Evolutionary conservation across 78 protist species (phyloP).

Genomic region (Tieghemostelium lacteum): DNA sequence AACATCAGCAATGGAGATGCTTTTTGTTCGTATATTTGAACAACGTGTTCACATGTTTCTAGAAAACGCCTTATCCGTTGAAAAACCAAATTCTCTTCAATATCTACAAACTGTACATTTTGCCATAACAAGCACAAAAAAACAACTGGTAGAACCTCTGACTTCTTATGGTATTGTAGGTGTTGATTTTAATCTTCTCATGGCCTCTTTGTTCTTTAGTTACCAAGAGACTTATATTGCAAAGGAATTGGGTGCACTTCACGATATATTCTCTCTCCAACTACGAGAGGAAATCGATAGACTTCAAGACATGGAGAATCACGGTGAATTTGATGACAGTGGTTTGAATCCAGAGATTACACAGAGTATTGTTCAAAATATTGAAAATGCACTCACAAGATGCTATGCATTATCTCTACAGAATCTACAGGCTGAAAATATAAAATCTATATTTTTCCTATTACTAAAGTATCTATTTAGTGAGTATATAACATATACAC

Average conservation of each 20-base stretch:
- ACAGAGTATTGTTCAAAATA: constrained; percentile 53
- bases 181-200: constrained; percentile 38
- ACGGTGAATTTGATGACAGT: constrained; percentile 7
- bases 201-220: constrained; percentile 30
- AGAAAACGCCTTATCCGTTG: constrained; percentile 44
- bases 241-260: constrained; percentile 5
- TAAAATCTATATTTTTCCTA: constrained; percentile 39
- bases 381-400: constrained; percentile 36
- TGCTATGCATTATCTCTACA: constrained; percentile 40
- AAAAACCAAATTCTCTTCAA: neutral
- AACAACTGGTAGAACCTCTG: constrained; percentile 53
- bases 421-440: constrained; percentile 19
- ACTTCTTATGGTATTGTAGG: constrained; percentile 47
- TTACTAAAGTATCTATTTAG: constrained; percentile 15
- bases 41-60: constrained; percentile 62
- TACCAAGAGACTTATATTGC: constrained; percentile 62
- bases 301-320: neutral
- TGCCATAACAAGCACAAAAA: constrained; percentile 35
- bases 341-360: constrained; percentile 74
- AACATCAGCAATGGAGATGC: constrained; percentile 67
- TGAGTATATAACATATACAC: constrained; percentile 6
- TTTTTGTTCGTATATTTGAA: constrained; percentile 59
- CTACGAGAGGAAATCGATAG: constrained; percentile 21
- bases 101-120: constrained; percentile 40
- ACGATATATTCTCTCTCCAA: neutral